Percentiles rank a stretch among this genome's conserved stretches.
These are phyloP conservation scores for Porodaedalea pini DNA, from an alignment of 1,284 basidiomycete species.

Conservation along the genomic window DNA sequence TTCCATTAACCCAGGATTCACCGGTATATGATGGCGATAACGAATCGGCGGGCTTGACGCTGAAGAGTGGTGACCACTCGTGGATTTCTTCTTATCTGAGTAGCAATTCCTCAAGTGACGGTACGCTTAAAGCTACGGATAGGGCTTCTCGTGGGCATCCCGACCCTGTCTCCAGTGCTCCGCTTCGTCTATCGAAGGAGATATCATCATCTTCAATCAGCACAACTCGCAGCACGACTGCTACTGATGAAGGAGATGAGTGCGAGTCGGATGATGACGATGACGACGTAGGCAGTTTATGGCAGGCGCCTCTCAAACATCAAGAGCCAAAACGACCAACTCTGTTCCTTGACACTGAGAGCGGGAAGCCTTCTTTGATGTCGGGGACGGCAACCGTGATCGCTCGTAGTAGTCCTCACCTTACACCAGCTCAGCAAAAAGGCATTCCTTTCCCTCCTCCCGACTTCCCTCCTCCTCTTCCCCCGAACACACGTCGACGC, in stretches of 20 bases:
- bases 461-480: conserved; percentile 25
- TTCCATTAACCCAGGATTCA: conserved; percentile 9
- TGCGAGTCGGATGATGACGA: conserved; percentile 46
- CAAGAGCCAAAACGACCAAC: conserved; percentile 16
- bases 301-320: conserved; percentile 29
- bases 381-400: background rate
- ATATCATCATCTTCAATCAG: conserved; percentile 3
- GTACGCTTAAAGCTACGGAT: conserved; percentile 10
- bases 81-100: conserved; percentile 4
- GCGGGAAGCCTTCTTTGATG: background rate
- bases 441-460: conserved; percentile 27
- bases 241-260: conserved; percentile 25
- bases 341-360: conserved; percentile 13
- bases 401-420: conserved; percentile 4
- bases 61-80: conserved; percentile 11
- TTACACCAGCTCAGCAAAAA: background rate
- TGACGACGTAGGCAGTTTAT: conserved; percentile 35
- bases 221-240: conserved; percentile 4
- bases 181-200: background rate
- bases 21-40: conserved; percentile 19
- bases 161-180: background rate
- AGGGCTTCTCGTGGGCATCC: background rate
- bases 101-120: conserved; percentile 12
- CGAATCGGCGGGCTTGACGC: conserved; percentile 10
- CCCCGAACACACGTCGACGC: conserved; percentile 15